A percentile compares a stretch with the other conserved stretches of the same genome.
Conservation (phyloP, 2,329 filamentous ascomycete species). For the Aspergillus versicolor region DNA sequence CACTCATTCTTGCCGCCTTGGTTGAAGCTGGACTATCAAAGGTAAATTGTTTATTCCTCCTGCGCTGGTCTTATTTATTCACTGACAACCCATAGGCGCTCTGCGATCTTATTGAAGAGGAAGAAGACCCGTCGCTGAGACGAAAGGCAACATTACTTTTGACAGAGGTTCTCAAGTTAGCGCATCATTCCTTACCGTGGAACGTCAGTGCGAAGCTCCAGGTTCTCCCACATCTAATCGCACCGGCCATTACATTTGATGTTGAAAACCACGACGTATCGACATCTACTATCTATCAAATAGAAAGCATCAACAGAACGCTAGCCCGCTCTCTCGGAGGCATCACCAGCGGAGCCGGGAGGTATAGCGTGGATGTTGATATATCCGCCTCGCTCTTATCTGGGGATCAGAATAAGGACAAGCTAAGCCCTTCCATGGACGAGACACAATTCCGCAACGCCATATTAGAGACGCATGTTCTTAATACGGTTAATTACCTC, state of each 20-base stretch:
- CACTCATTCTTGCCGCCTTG: constrained; percentile 80
- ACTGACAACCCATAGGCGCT: constrained; percentile 40
- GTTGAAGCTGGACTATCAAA: constrained; percentile 74
- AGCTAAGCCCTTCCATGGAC: constrained; percentile 62
- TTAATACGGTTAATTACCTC: constrained; percentile 82
- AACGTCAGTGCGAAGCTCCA: constrained; percentile 83
- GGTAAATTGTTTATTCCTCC: constrained; percentile 37
- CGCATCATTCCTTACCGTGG: constrained; percentile 78
- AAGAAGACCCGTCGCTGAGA: constrained; percentile 58
- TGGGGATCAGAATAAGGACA: constrained; percentile 49
- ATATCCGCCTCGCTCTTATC: constrained; percentile 43
- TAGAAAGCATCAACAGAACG: constrained; percentile 94
- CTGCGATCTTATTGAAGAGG: constrained; percentile 51
- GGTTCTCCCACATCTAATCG: constrained; percentile 80
- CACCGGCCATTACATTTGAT: constrained; percentile 70
- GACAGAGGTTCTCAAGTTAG: constrained; percentile 85
- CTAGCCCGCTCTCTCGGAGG: constrained; percentile 71
- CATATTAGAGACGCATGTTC: constrained; percentile 72
- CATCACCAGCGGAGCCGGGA: constrained; percentile 38
- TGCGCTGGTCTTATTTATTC: not conserved
- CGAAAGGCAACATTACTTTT: constrained; percentile 88
- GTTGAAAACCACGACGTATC: constrained; percentile 74
- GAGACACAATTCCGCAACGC: constrained; percentile 62
- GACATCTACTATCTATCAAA: constrained; percentile 91
- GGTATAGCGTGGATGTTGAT: constrained; percentile 46